A percentile compares a stretch with the other conserved stretches of the same genome.
Conservation (phyloP, 108 stramenopile species). For the Aurantiochytrium sp. region DNA sequence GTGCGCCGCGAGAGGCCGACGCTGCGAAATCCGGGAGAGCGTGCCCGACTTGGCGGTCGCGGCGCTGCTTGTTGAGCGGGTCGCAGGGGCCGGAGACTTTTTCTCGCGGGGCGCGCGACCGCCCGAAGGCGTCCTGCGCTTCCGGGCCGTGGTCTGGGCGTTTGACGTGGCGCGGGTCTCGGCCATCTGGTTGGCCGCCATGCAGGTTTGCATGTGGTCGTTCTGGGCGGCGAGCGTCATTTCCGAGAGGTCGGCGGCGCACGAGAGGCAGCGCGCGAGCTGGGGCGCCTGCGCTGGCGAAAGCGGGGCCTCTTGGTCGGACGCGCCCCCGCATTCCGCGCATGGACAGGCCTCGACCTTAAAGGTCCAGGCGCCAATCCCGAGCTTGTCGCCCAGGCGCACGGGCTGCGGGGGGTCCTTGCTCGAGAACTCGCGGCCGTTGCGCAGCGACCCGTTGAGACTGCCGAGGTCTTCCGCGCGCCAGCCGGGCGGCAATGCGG, state of each 20-base stretch:
- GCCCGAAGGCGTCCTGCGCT: not conserved
- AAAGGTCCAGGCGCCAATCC: not conserved
- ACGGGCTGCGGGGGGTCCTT: not conserved
- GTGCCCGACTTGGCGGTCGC: too few relatives aligned
- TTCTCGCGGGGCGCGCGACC: not conserved
- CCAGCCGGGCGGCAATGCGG: not conserved
- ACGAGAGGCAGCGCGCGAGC: not conserved
- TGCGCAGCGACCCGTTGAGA: not conserved
- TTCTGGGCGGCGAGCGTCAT: not conserved
- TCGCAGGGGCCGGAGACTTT: too few relatives aligned
- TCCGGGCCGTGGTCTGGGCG: not conserved
- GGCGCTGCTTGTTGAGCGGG: too few relatives aligned
- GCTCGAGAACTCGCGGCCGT: not conserved
- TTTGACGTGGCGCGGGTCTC: not conserved
- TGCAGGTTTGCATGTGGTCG: not conserved
- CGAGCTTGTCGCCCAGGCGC: not conserved
- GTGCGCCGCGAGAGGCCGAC: not conserved
- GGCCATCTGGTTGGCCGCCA: not conserved
- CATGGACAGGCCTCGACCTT: not conserved
- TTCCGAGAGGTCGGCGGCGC: not conserved
- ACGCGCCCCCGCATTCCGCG: not conserved
- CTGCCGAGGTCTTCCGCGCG: not conserved
- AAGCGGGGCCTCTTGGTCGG: not conserved
- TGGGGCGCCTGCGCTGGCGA: not conserved
- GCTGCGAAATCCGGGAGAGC: too few relatives aligned